Evolutionary conservation across 371 early-diverging fungal genomes (phyloP).

Genomic region (Mucor lusitanicus): DNA sequence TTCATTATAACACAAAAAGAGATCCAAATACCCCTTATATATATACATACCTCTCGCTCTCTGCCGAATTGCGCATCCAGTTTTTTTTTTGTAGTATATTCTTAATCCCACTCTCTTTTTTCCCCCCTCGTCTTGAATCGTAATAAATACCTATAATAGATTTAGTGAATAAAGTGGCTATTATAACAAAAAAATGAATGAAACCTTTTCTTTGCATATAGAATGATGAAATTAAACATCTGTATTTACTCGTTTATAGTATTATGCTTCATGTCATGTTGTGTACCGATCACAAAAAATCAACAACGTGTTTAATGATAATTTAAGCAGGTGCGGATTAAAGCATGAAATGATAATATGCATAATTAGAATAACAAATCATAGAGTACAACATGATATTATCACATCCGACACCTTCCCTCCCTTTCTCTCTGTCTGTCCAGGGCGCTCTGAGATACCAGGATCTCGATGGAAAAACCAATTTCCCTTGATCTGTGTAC

Average conservation of each 20-base stretch:
- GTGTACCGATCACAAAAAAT: conserved; percentile 11
- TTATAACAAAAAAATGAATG: background rate
- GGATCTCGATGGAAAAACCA: background rate
- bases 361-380: background rate
- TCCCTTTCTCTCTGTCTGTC: background rate
- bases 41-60: background rate
- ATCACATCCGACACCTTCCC: background rate
- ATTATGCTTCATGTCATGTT: conserved; percentile 7
- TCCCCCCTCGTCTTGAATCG: background rate
- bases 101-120: background rate
- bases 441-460: background rate
- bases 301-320: conserved; percentile 12
- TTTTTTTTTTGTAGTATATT: background rate
- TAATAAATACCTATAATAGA: conserved; percentile 3
- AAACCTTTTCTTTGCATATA: conserved; percentile 4
- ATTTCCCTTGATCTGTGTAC: background rate
- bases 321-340: conserved; percentile 4
- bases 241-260: conserved; percentile 8
- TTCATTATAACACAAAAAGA: background rate
- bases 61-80: too few species aligned
- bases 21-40: background rate
- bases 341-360: background rate
- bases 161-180: background rate
- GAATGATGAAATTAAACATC: conserved; percentile 12
- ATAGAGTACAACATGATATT: background rate